phyloP scores from a whole-genome alignment of 164 flowering plant species.

The Cinnamomum micranthum region DNA sequence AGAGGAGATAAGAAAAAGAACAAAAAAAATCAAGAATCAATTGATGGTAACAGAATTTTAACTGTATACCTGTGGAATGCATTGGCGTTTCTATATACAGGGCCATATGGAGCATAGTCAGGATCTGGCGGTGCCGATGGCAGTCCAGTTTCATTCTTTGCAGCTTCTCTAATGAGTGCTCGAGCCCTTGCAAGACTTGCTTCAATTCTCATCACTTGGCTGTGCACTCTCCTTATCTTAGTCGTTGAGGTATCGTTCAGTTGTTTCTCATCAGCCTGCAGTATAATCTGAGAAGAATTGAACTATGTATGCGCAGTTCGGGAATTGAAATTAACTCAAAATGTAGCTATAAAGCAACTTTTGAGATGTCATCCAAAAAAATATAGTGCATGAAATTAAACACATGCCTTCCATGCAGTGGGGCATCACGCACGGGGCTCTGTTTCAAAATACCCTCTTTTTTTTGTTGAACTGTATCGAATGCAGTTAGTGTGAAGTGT shows the following conservation, averaged over 20 bases:
- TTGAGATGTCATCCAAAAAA: too few relatives aligned
- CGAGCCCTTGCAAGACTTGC: constrained; percentile 29
- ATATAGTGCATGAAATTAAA: too few relatives aligned
- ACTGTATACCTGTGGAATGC: constrained; percentile 31
- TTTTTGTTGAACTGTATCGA: too few relatives aligned
- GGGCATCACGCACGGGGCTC: too few relatives aligned
- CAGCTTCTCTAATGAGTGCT: constrained; percentile 29
- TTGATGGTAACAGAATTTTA: too few relatives aligned
- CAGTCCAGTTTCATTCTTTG: constrained; percentile 5
- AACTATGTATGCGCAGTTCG: not conserved
- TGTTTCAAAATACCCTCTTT: too few relatives aligned
- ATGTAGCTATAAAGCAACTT: too few relatives aligned
- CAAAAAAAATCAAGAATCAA: too few relatives aligned
- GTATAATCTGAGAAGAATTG: not conserved
- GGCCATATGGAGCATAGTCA: constrained; percentile 33
- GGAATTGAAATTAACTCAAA: too few relatives aligned
- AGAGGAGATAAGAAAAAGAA: too few relatives aligned
- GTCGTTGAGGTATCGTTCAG: not conserved
- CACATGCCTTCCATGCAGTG: too few relatives aligned
- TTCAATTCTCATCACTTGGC: constrained; percentile 26
- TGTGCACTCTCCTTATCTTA: not conserved
- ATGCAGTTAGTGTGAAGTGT: too few relatives aligned
- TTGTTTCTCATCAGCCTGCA: not conserved
- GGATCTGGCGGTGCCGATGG: constrained; percentile 11
- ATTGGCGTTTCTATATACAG: constrained; percentile 33